Evolutionary conservation across 1,284 basidiomycete species (phyloP).

Genomic region (Leucoagaricus sp.): DNA sequence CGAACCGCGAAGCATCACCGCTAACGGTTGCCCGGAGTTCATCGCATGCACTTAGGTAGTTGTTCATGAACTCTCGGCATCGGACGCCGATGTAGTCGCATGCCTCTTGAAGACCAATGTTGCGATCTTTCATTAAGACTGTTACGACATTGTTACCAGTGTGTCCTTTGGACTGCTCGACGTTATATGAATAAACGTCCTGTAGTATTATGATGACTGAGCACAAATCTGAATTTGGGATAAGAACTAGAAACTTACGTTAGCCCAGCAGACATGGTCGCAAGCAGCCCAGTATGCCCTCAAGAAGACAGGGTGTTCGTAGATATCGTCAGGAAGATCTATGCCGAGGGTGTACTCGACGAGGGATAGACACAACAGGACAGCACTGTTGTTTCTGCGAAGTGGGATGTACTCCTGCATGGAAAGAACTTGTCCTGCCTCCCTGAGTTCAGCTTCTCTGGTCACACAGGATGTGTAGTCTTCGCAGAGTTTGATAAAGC

Average conservation of each 20-base stretch:
- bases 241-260: conserved; percentile 43
- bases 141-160: conserved; percentile 67
- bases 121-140: conserved; percentile 60
- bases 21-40: conserved; percentile 50
- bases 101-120: conserved; percentile 56
- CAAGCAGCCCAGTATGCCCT: conserved; percentile 58
- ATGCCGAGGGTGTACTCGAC: conserved; percentile 61
- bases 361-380: conserved; percentile 63
- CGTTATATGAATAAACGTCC: conserved; percentile 75
- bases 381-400: conserved; percentile 67
- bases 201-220: conserved; percentile 26
- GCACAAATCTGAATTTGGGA: conserved; percentile 2
- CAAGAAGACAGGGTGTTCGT: conserved; percentile 54
- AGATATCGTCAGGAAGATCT: conserved; percentile 62
- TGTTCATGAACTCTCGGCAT: conserved; percentile 51
- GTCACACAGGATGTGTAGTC: conserved; percentile 59
- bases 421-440: conserved; percentile 53
- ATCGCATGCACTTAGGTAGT: conserved; percentile 47
- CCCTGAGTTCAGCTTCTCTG: conserved; percentile 61
- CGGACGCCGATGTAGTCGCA: conserved; percentile 56
- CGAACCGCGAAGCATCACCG: conserved; percentile 47
- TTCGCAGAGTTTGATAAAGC: conserved; percentile 56
- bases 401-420: conserved; percentile 53
- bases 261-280: conserved; percentile 72
- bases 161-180: conserved; percentile 72